Percentiles rank a stretch among this genome's conserved stretches.
phyloP scores from a whole-genome alignment of 768 basidiomycete species.

The Mycena latifolia region DNA sequence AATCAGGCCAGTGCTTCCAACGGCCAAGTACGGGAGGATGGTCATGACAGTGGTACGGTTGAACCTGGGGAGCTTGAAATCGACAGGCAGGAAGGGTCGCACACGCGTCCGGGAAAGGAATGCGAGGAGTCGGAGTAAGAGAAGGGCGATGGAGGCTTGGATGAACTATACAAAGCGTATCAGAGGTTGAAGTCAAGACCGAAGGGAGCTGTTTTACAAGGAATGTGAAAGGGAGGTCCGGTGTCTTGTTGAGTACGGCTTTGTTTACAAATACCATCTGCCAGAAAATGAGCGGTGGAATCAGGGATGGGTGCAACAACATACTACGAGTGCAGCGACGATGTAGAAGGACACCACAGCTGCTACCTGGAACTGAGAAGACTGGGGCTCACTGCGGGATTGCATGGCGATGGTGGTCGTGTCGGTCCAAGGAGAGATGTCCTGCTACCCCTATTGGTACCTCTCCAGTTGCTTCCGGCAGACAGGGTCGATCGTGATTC shows the following conservation, averaged over 20 bases:
- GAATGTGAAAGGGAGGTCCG: slow-evolving; percentile 61
- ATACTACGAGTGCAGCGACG: slow-evolving; percentile 63
- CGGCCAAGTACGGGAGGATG: slow-evolving; percentile 54
- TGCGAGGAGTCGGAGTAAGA: slow-evolving; percentile 56
- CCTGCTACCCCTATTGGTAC: not conserved
- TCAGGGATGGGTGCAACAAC: slow-evolving; percentile 31
- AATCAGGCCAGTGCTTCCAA: slow-evolving; percentile 62
- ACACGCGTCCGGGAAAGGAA: slow-evolving; percentile 39
- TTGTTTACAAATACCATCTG: slow-evolving; percentile 53
- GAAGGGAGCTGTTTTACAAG: slow-evolving; percentile 38
- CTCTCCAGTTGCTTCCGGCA: not conserved
- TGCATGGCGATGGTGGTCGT: slow-evolving; percentile 14
- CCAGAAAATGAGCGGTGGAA: slow-evolving; percentile 15
- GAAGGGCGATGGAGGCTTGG: slow-evolving; percentile 60
- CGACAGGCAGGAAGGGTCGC: slow-evolving; percentile 15
- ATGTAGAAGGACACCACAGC: slow-evolving; percentile 68
- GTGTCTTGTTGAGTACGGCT: slow-evolving; percentile 60
- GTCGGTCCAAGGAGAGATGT: not conserved
- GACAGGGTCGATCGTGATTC: not conserved
- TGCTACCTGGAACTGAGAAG: slow-evolving; percentile 51
- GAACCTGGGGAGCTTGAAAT: slow-evolving; percentile 55
- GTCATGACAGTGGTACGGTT: slow-evolving; percentile 49
- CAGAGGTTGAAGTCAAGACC: slow-evolving; percentile 26
- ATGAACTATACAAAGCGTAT: slow-evolving; percentile 45
- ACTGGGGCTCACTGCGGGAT: slow-evolving; percentile 24